A percentile compares a stretch with the other conserved stretches of the same genome.
These are phyloP conservation scores for Metschnikowia matae DNA, from an alignment of 805 yeast species.

Conservation along the genomic window DNA sequence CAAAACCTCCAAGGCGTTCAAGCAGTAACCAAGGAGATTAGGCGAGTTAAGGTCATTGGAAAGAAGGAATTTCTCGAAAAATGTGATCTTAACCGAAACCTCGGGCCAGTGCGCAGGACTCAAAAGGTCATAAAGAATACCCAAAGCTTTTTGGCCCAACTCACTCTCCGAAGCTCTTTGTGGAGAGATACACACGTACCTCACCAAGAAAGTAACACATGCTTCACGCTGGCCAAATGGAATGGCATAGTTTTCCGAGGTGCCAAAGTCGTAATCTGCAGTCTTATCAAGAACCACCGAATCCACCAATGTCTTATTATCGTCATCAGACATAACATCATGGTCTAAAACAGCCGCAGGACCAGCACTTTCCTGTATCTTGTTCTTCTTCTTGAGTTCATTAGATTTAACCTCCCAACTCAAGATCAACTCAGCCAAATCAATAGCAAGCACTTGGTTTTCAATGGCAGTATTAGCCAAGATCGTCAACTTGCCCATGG, in stretches of 20 bases:
- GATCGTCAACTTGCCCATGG: slow-evolving; percentile 86
- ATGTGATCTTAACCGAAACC: slow-evolving; percentile 77
- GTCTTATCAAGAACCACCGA: neutral
- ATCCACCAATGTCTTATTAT: slow-evolving; percentile 2
- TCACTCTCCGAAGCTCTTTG: slow-evolving; percentile 82
- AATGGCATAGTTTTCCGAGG: slow-evolving; percentile 50
- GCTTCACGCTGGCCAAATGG: slow-evolving; percentile 85
- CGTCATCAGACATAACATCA: slow-evolving; percentile 1
- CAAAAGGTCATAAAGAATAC: slow-evolving; percentile 68
- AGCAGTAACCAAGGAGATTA: slow-evolving; percentile 69
- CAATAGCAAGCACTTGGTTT: slow-evolving; percentile 82
- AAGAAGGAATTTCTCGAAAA: slow-evolving; percentile 82
- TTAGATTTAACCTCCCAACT: slow-evolving; percentile 73
- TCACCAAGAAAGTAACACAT: slow-evolving; percentile 79
- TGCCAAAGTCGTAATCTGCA: slow-evolving; percentile 35
- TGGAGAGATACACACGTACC: slow-evolving; percentile 83
- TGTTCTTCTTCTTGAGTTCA: slow-evolving; percentile 10
- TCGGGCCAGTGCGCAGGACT: slow-evolving; percentile 81
- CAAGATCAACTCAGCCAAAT: slow-evolving; percentile 77
- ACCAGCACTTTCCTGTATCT: neutral
- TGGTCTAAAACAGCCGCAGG: neutral
- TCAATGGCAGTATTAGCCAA: slow-evolving; percentile 74
- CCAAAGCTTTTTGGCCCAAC: slow-evolving; percentile 74
- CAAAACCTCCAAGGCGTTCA: slow-evolving; percentile 88
- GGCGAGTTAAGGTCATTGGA: slow-evolving; percentile 70